Base-by-base conservation (phyloP, 2,329 filamentous ascomycete genomes). In the Talaromyces sp. region DNA sequence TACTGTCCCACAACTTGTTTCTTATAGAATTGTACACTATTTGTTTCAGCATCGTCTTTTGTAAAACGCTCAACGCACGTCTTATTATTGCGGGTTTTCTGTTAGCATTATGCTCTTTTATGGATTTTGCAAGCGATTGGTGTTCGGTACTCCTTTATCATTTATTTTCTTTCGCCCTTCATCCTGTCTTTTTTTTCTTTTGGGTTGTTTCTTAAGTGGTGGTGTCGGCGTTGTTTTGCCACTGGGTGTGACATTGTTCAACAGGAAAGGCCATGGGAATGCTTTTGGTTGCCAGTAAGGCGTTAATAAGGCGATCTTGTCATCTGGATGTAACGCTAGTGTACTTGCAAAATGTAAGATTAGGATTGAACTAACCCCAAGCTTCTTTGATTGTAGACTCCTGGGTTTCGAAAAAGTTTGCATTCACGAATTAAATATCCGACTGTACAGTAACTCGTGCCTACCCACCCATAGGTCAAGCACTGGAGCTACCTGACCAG, bases 381-480 rank as follows among this genome's bases (percentile, higher is more conserved):
- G 25, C 27, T 28, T 53, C 49, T 53, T 53, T 53, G 49, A 17
- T 53, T n/a, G 25, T 28, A 27, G 49, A 30, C 28, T 17, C 49
- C 11, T n/a, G 15, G 15, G 3, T 30, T 28, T 28, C 25, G 36
- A 2, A 25, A 2, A n/a, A 25, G 33, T 19, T 22, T 30, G 64
- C 39, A 36, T 47, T 76, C 68, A 88, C 57, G 85, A 88, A 73
- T 88, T 88, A 72, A 88, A 88, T 61, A 88, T 88, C 63, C 86
- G 78, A 68, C 84, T 87, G 71, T 88, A 88, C 47, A 88, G 73
- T 70, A 87, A 75, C 73, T 88, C 85, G 72, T 88, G 85, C 65
- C 86, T 78, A 1, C 86, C 85, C 60, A 86, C 78, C 85, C 86
- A 88, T 8, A 88, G 70, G 77, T 88, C 85, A 73, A 87, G 78